Evolutionary conservation across 805 yeast species (phyloP).

Genomic region (Pichia kluyveri): DNA sequence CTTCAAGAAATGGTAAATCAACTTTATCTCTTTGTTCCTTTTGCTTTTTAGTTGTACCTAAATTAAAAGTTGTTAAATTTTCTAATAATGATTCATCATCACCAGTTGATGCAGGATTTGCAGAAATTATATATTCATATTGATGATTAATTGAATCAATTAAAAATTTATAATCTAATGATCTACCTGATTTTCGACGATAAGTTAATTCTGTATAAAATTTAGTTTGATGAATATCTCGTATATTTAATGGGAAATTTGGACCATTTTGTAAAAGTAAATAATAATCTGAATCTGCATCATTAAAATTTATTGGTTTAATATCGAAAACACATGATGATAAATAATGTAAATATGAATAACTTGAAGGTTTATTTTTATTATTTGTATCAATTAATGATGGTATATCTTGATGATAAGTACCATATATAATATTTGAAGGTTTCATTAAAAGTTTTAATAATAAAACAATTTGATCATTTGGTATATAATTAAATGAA

Average conservation of each 20-base stretch:
- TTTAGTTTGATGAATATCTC: neutral
- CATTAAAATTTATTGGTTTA: constrained; percentile 30
- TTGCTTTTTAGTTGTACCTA: constrained; percentile 68
- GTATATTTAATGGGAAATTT: constrained; percentile 5
- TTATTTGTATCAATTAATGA: neutral
- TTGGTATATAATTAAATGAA: constrained; percentile 49
- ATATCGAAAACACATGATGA: constrained; percentile 69
- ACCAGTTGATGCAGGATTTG: constrained; percentile 10
- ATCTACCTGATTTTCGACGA: constrained; percentile 80
- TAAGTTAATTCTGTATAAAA: constrained; percentile 50
- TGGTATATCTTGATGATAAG: constrained; percentile 37
- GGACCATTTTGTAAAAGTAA: constrained; percentile 1
- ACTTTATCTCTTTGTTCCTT: constrained; percentile 74
- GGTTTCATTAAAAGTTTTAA: constrained; percentile 31
- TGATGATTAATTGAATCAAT: constrained; percentile 42
- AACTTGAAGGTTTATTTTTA: constrained; percentile 11
- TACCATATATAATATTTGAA: constrained; percentile 34
- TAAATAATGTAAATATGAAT: constrained; percentile 43
- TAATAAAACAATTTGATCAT: constrained; percentile 33
- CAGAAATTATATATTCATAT: constrained; percentile 21
- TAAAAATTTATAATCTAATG: constrained; percentile 44
- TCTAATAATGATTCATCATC: constrained; percentile 42
- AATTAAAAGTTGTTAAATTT: constrained; percentile 80
- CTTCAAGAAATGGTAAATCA: constrained; percentile 84
- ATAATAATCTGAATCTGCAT: constrained; percentile 2